Percentiles rank a stretch among this genome's conserved stretches.
Evolutionary conservation across 2,329 filamentous ascomycete genomes (phyloP).

Genomic region (Colletotrichum neosansevieriae): DNA sequence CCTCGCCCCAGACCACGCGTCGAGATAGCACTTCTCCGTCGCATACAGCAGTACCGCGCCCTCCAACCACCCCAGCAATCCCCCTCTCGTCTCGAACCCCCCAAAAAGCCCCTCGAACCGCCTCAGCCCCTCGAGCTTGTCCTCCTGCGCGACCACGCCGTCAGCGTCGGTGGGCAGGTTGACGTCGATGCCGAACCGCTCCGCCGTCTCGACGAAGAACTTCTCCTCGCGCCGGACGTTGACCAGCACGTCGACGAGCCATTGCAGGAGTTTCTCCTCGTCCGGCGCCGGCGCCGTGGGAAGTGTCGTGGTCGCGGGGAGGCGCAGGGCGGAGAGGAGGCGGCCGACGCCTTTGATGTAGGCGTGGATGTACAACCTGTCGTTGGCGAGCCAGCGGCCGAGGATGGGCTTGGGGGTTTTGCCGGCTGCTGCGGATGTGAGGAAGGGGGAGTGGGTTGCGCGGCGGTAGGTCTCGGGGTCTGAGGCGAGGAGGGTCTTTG

Average conservation of each 20-base stretch:
- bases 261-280: conserved; percentile 63
- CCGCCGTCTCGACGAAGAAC: conserved; percentile 75
- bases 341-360: conserved; percentile 76
- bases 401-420: conserved; percentile 67
- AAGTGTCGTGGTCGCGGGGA: conserved; percentile 49
- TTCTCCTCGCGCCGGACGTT: conserved; percentile 76
- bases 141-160: conserved; percentile 44
- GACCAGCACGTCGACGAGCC: conserved; percentile 73
- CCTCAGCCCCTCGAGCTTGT: conserved; percentile 54
- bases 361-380: conserved; percentile 77
- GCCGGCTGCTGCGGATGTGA: conserved; percentile 73
- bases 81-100: conserved; percentile 62
- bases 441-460: conserved; percentile 76
- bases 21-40: conserved; percentile 75
- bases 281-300: conserved; percentile 54
- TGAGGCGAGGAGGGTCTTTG: conserved; percentile 66
- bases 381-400: conserved; percentile 77
- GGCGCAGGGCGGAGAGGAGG: conserved; percentile 71
- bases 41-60: conserved; percentile 81
- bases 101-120: conserved; percentile 63
- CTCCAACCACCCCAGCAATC: conserved; percentile 67
- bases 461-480: conserved; percentile 59
- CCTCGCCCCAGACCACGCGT: conserved; percentile 68
- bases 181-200: conserved; percentile 68
- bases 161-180: conserved; percentile 46